Evolutionary conservation across 2,329 filamentous ascomycete genomes (phyloP).

Genomic region (Dothistroma septosporum): DNA sequence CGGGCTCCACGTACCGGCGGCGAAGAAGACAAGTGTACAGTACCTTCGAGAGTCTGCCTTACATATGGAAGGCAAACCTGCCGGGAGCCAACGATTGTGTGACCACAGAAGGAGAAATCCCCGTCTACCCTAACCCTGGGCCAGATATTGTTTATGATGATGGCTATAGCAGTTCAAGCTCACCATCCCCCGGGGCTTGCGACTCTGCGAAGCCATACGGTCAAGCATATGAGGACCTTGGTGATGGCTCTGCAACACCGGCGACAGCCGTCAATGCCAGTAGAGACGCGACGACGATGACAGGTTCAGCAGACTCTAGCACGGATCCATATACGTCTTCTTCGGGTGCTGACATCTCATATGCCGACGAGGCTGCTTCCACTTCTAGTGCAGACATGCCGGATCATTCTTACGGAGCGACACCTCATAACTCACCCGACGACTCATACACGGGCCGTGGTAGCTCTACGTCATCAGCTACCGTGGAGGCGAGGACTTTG

Average conservation of each 20-base stretch:
- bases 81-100: constrained; percentile 39
- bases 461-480: neutral
- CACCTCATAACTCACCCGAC: neutral
- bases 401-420: neutral
- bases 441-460: neutral
- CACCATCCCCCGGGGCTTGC: constrained; percentile 29
- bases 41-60: constrained; percentile 36
- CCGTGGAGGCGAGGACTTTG: neutral
- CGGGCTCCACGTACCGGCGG: constrained; percentile 19
- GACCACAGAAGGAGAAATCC: constrained; percentile 37
- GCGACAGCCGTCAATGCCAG: constrained; percentile 4
- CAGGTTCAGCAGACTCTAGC: constrained; percentile 1
- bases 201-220: constrained; percentile 31
- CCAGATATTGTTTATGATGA: constrained; percentile 39
- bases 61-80: constrained; percentile 45
- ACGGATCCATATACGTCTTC: constrained; percentile 2
- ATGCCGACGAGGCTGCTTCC: neutral
- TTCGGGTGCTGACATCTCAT: neutral
- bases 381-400: neutral
- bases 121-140: constrained; percentile 42
- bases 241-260: constrained; percentile 8
- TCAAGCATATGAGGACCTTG: constrained; percentile 25
- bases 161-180: constrained; percentile 29
- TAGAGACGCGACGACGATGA: constrained; percentile 4
- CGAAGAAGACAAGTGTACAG: constrained; percentile 17